Evolutionary conservation across 208 protist genomes (phyloP).

Genomic region (Acanthamoeba culbertsoni): DNA sequence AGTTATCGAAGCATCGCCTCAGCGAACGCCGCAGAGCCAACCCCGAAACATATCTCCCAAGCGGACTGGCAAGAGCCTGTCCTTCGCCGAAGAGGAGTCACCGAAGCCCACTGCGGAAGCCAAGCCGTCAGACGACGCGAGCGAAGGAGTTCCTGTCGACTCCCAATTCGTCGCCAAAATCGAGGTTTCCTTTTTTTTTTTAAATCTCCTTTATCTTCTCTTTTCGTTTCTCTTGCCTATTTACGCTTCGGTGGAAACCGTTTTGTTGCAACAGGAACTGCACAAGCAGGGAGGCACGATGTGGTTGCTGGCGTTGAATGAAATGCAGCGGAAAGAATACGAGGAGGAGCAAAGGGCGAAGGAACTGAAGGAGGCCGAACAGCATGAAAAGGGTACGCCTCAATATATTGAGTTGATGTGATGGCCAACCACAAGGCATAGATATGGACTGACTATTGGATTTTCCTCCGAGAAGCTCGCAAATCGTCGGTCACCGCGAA

Average conservation of each 20-base stretch:
- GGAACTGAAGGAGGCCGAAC: not conserved
- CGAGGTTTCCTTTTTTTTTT: not conserved
- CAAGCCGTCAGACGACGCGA: not conserved
- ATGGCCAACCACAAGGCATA: no score
- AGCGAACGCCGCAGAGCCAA: not conserved
- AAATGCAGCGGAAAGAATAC: not conserved
- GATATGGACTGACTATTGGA: no score
- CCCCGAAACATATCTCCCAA: not conserved
- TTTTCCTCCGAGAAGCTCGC: no score
- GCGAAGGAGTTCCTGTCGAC: not conserved
- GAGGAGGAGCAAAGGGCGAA: not conserved
- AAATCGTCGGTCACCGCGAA: no score
- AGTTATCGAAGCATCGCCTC: not conserved
- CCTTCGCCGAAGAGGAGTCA: not conserved
- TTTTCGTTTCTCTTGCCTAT: not conserved
- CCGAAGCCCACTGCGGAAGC: not conserved
- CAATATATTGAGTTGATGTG: not conserved
- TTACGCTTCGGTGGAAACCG: not conserved
- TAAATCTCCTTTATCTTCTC: not conserved
- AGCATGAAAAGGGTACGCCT: not conserved
- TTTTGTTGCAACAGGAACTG: not conserved
- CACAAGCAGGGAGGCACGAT: conserved; percentile 53
- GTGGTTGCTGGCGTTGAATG: conserved; percentile 26
- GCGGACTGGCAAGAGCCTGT: no score
- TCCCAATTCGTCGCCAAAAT: not conserved